phyloP scores from a whole-genome alignment of 108 stramenopile species.

The Discostella stelligeroides region DNA sequence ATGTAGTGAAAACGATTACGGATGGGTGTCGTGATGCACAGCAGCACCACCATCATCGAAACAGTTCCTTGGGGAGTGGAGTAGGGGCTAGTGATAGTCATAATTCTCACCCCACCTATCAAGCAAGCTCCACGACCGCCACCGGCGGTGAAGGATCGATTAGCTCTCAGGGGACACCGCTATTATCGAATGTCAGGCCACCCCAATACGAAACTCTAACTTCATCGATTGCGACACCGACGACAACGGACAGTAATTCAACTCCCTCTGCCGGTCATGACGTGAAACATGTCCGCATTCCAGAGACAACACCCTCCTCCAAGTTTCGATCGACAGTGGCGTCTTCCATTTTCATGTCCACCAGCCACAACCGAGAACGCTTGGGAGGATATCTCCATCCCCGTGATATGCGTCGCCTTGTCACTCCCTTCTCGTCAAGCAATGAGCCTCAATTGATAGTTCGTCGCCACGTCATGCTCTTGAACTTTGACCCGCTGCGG shows the following conservation, averaged over 20 bases:
- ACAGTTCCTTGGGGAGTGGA: neutral
- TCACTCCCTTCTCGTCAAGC: slow-evolving; percentile 86
- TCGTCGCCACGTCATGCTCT: slow-evolving; percentile 82
- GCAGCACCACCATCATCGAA: neutral
- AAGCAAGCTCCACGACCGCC: too few species aligned
- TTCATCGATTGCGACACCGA: too few species aligned
- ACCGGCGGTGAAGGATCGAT: too few species aligned
- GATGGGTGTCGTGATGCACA: slow-evolving; percentile 27
- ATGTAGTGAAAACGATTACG: slow-evolving; percentile 64
- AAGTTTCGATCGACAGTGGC: neutral
- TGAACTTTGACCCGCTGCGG: slow-evolving; percentile 87
- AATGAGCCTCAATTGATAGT: slow-evolving; percentile 88
- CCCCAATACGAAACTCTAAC: too few species aligned
- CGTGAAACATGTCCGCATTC: neutral
- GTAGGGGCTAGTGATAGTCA: neutral
- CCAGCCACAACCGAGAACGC: slow-evolving; percentile 53
- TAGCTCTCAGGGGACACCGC: too few species aligned
- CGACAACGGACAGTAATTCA: neutral
- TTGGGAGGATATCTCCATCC: slow-evolving; percentile 90
- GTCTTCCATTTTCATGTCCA: neutral
- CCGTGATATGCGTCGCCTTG: slow-evolving; percentile 89
- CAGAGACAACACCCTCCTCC: neutral
- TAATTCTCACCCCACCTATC: too few species aligned
- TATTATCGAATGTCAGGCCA: too few species aligned
- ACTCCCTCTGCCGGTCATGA: slow-evolving; percentile 2